phyloP scores from a whole-genome alignment of 106 monocot species.

The Allium fistulosum region DNA sequence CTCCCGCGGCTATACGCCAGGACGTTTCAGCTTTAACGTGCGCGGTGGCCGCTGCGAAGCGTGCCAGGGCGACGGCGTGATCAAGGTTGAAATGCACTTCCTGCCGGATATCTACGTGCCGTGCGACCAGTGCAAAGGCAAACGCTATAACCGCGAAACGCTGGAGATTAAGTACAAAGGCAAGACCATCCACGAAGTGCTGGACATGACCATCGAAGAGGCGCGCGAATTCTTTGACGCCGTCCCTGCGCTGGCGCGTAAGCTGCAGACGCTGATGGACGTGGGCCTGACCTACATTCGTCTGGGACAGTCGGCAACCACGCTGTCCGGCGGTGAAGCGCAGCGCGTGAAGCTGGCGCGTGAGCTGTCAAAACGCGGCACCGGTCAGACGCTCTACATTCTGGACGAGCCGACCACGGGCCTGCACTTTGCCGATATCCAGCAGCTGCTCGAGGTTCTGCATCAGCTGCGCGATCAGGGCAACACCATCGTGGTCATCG shows the following conservation, averaged over 20 bases:
- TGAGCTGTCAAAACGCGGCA: background rate
- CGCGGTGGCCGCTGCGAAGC: background rate
- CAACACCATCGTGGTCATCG: slow-evolving; percentile 5
- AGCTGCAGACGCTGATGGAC: background rate
- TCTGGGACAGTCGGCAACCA: background rate
- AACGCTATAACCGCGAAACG: background rate
- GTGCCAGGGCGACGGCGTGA: background rate
- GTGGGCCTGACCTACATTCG: background rate
- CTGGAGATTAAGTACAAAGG: background rate
- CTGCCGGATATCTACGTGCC: background rate
- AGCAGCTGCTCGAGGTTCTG: background rate
- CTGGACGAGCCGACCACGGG: slow-evolving; percentile 8
- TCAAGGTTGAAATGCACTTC: background rate
- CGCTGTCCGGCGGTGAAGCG: slow-evolving; percentile 6
- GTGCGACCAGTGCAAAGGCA: background rate
- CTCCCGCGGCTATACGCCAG: too few species aligned
- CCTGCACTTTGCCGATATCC: background rate
- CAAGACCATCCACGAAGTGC: slow-evolving; percentile 1
- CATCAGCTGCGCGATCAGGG: background rate
- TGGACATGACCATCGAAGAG: background rate
- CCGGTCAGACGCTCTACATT: background rate
- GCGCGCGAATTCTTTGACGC: background rate
- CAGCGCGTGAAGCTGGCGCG: slow-evolving; percentile 6
- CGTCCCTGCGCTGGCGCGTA: background rate
- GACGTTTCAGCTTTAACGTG: background rate